Conservation (phyloP, 1,284 basidiomycete genomes). For the Melampsora americana region DNA sequence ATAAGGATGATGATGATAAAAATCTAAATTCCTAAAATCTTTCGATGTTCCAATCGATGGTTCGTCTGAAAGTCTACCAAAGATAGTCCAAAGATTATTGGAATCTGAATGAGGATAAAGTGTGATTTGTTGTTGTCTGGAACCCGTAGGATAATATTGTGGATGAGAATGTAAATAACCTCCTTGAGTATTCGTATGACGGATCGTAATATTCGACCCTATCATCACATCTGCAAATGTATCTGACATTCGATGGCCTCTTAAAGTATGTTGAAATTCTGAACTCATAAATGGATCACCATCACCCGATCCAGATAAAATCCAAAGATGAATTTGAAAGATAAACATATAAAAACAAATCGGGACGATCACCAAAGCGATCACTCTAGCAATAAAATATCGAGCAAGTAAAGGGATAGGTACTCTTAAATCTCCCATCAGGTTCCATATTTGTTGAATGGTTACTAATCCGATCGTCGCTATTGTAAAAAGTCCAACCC, state of each 20-base stretch:
- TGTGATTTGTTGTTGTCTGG: constrained; percentile 89
- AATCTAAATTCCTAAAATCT: constrained; percentile 24
- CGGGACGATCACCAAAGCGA: constrained; percentile 84
- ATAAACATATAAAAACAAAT: constrained; percentile 86
- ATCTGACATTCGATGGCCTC: constrained; percentile 85
- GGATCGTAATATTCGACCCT: constrained; percentile 77
- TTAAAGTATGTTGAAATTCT: constrained; percentile 92
- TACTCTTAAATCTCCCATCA: constrained; percentile 81
- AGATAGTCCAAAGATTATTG: constrained; percentile 84
- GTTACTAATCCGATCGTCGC: constrained; percentile 86
- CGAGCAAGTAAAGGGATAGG: constrained; percentile 69
- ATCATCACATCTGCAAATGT: constrained; percentile 86
- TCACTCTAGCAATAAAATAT: constrained; percentile 82
- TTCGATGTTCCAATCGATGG: constrained; percentile 60
- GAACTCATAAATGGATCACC: constrained; percentile 99
- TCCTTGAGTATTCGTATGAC: constrained; percentile 93
- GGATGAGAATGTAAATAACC: constrained; percentile 95
- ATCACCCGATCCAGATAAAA: constrained; percentile 84
- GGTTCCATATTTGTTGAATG: constrained; percentile 79
- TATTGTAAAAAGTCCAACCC: constrained; percentile 99
- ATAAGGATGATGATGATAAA: constrained; percentile 43
- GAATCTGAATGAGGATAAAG: constrained; percentile 91
- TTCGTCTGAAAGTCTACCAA: constrained; percentile 58
- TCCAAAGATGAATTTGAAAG: constrained; percentile 90
- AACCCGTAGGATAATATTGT: constrained; percentile 72